Base-by-base conservation (phyloP, 2,329 filamentous ascomycete genomes). In the Sporothrix curviconia region DNA sequence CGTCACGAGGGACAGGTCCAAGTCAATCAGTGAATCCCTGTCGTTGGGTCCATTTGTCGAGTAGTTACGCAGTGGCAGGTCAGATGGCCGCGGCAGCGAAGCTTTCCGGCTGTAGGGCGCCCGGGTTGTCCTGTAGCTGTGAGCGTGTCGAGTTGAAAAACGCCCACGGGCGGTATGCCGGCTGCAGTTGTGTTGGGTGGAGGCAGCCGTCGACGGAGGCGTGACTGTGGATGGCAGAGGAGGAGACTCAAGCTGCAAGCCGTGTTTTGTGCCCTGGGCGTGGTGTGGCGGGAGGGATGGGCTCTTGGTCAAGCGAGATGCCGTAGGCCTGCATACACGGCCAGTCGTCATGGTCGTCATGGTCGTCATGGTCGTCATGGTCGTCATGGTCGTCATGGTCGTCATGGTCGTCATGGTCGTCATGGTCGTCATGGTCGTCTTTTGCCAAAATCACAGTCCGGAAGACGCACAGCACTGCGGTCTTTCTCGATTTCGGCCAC, bases 71-170 rank as follows among this genome's bases (percentile, higher is more conserved):
- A 85, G 68, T 0, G 83, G 82, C 6, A 86, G 72, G 64, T 86
- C 83, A 0, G 81, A 83, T 11, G 71, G 9, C 0, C 71, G 69
- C n/a, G n/a, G n/a, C n/a, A n/a, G n/a, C n/a, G n/a, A n/a, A n/a
- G n/a, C n/a, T n/a, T n/a, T n/a, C 70, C 28, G 69, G 69, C 32
- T n/a, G 28, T n/a, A 24, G 17, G 40, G 5, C 15, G 37, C 8
- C 17, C n/a, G 30, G 76, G 71, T 0, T 69, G 70, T 37, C 71
- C 82, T 77, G 60, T 86, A 86, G 60, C 77, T 1, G 82, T 81
- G 37, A 83, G 78, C 0, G 83, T 85, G 65, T 85, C 83, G 7
- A 82, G 82, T 84, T 85, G 61, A 85, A 49, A 49, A 1, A 17
- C 28, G n/a, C 44, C 44, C 14, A 32, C 82, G 4, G 86, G 68